Conservation (phyloP, 176 grass and related monocot species). For the Ensete ventricosum region DNA sequence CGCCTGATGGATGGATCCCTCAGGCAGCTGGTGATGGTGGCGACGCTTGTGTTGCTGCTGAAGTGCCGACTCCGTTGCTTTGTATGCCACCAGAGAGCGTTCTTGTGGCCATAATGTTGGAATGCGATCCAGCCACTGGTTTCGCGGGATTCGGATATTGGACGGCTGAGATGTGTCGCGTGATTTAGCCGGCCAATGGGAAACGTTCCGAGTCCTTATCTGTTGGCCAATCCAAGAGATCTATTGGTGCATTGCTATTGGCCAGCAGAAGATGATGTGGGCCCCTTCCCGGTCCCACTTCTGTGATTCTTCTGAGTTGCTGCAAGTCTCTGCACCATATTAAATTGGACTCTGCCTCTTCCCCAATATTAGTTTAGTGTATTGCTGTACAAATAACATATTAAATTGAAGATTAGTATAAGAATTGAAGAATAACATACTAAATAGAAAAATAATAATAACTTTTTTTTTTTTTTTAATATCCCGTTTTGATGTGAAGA, state of each 20-base stretch:
- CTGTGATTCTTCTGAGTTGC: too few species aligned
- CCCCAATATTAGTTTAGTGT: too few species aligned
- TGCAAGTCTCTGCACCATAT: too few species aligned
- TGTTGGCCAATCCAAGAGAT: conserved; percentile 16
- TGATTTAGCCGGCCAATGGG: not conserved
- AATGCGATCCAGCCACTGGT: not conserved
- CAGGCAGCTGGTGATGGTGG: not conserved
- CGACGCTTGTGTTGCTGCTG: not conserved
- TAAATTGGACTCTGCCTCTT: too few species aligned
- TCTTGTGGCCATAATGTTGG: conserved; percentile 27
- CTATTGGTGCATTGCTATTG: not conserved
- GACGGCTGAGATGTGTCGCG: not conserved
- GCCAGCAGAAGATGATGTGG: conserved; percentile 2
- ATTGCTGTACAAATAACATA: too few species aligned
- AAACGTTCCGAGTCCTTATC: conserved; percentile 28
- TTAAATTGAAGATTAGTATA: too few species aligned
- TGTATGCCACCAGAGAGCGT: not conserved
- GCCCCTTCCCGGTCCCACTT: too few species aligned
- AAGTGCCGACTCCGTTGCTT: not conserved
- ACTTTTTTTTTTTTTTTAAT: too few species aligned
- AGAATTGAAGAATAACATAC: too few species aligned
- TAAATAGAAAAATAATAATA: too few species aligned
- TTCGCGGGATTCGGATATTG: not conserved
- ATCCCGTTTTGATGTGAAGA: too few species aligned
- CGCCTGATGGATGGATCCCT: not conserved